Evolutionary conservation across 2,329 filamentous ascomycete species (phyloP).

Genomic region (Kalaharituber pfeilii): DNA sequence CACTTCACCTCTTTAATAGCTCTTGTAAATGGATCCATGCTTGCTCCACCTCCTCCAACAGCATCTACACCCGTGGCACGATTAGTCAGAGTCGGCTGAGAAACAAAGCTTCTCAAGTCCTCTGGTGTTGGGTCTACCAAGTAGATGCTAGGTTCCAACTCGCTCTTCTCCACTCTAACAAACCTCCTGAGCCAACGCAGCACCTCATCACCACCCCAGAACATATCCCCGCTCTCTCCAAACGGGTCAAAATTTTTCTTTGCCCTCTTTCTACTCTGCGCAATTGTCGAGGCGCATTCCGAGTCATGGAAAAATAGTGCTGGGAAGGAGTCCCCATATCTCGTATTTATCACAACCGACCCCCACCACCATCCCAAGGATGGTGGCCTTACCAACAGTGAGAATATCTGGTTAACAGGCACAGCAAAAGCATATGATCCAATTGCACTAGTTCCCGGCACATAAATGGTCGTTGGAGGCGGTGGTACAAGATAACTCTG

Average conservation of each 20-base stretch:
- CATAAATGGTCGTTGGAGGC: constrained; percentile 62
- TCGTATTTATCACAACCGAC: constrained; percentile 80
- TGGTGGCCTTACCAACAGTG: constrained; percentile 72
- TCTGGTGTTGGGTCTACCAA: constrained; percentile 73
- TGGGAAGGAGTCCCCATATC: constrained; percentile 80
- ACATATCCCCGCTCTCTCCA: constrained; percentile 66
- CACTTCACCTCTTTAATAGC: constrained; percentile 87
- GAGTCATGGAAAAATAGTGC: constrained; percentile 95
- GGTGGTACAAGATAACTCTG: constrained; percentile 84
- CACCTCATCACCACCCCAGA: constrained; percentile 96
- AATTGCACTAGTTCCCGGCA: constrained; percentile 38
- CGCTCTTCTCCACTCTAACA: constrained; percentile 63
- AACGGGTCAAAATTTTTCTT: constrained; percentile 83
- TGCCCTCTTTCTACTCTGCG: constrained; percentile 76
- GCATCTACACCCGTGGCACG: constrained; percentile 28
- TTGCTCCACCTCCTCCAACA: constrained; percentile 39
- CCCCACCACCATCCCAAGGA: constrained; percentile 98
- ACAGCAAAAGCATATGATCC: constrained; percentile 84
- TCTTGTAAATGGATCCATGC: constrained; percentile 86
- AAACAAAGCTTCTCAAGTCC: constrained; percentile 66
- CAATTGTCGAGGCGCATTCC: constrained; percentile 86
- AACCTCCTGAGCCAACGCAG: constrained; percentile 78
- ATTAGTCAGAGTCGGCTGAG: constrained; percentile 32
- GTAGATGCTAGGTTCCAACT: constrained; percentile 77
- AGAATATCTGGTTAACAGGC: constrained; percentile 78